Base-by-base conservation (phyloP, 257 asterid species). In the Solanum piurae region DNA sequence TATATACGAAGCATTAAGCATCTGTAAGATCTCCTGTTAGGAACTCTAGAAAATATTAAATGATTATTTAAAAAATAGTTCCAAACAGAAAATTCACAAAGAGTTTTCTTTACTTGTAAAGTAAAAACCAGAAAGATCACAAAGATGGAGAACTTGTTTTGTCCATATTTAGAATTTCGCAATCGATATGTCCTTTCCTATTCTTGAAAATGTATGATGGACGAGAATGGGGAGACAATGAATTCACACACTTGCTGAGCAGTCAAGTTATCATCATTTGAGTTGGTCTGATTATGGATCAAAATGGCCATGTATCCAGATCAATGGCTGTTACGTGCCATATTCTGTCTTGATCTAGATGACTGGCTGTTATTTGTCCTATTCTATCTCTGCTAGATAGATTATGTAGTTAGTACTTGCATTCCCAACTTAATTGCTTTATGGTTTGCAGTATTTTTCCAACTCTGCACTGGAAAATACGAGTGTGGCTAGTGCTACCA, bases 401-500 rank as follows among this genome's bases (percentile, higher is more conserved):
- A 44, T 79, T 79, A 42, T 79, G 31, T 79, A 79, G 5, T 14
- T 25, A 37, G 16, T 25, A 44, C 79, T 62, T 42, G 25, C 73
- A 79, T 55, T 37, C 40, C 40, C 21, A 33, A 20, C 36, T 44
- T 72, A 23, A 68, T 82, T 34, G 83, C 37, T 73, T 74, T 66
- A 68, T 40, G 55, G 84, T 11, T 89, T 92, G 89, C 91, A 95
- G 94, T 94, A 93, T 83, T 92, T 94, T 16, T 93, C 96, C 3
- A 93, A 93, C 89, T 94, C 97, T 46, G 98, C 98, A 52, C 89
- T 95, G 89, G 98, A 97, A 0, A 93, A 94, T 77, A 95, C 98
- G 20, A 95, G 98, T 88, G 98, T 95, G 73, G 96, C 98, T 18
- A 95, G 95, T 90, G 93, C 98, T 46, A 94, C 98, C 2, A 92